phyloP scores from a whole-genome alignment of 768 basidiomycete genomes.

The Tylopilus cervinicoccineus region DNA sequence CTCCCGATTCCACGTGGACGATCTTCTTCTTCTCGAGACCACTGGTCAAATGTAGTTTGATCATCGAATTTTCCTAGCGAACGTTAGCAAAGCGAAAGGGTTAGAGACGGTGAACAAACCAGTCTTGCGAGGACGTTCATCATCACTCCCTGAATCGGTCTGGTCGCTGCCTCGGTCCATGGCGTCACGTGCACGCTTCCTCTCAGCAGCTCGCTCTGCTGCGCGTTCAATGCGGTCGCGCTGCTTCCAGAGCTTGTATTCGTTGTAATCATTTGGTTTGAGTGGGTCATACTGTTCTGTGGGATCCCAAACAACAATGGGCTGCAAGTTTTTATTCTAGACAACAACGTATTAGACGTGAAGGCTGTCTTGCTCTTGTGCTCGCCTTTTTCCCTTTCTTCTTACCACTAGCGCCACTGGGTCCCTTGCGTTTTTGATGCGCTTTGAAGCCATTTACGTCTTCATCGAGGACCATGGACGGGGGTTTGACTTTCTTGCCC shows the following conservation, averaged over 20 bases:
- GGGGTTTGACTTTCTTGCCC: constrained; percentile 88
- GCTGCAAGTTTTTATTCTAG: constrained; percentile 59
- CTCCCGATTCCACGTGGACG: constrained; percentile 25
- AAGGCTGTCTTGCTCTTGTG: background rate
- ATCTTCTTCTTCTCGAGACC: constrained; percentile 54
- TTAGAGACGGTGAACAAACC: constrained; percentile 38
- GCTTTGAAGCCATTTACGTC: constrained; percentile 81
- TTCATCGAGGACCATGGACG: constrained; percentile 86
- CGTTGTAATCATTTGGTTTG: constrained; percentile 85
- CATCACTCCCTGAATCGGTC: constrained; percentile 68
- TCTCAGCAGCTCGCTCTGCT: constrained; percentile 55
- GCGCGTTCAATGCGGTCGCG: constrained; percentile 71
- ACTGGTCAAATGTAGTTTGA: constrained; percentile 43
- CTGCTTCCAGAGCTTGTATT: constrained; percentile 79
- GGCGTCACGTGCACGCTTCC: constrained; percentile 53
- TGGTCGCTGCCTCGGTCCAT: constrained; percentile 48
- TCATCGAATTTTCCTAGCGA: constrained; percentile 34
- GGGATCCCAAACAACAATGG: constrained; percentile 69
- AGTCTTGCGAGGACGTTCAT: constrained; percentile 62
- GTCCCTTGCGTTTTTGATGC: constrained; percentile 48
- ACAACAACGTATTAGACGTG: constrained; percentile 3
- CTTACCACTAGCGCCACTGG: constrained; percentile 39
- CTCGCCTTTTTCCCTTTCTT: constrained; percentile 62
- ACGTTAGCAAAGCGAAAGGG: constrained; percentile 25
- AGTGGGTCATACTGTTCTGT: constrained; percentile 74